Base-by-base conservation (phyloP, 2,329 filamentous ascomycete genomes). In the Nemania diffusa region DNA sequence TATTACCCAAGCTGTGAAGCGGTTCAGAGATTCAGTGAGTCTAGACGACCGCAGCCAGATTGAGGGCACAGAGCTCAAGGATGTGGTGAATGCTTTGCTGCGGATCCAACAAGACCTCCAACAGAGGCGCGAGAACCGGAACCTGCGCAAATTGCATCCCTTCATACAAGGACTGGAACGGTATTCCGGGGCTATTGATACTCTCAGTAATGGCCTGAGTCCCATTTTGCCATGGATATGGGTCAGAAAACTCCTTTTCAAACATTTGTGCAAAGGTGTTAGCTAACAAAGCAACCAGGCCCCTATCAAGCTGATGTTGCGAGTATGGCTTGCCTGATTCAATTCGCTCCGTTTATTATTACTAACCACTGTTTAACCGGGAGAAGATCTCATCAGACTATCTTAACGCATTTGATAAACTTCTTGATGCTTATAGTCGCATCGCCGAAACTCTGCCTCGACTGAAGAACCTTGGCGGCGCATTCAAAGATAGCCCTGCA, bases 241-340 rank as follows among this genome's bases (percentile, higher is more conserved):
- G 60, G 60, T 62, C 13, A 62, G 51, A 9, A 26, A 37, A 48
- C 29, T 2, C 24, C 11, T 24, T 3, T 46, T 22, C 29, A 56
- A 17, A 22, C 34, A 5, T 37, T 24, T 11, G 26, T 46, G 24
- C 11, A n/a, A 62, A 55, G 17, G 2, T 46, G 17, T 6, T 26
- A 17, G 22, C 57, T 60, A 52, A 52, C 48, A 40, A 7, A 26
- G 26, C 17, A 29, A 62, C 7, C 27, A 62, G 59, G 59, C 59
- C 24, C 59, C 59, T 32, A 55, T 62, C 6, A 62, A 56, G 40
- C n/a, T 62, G 51, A 62, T 62, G 59, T 56, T 62, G 40, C 50
- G 22, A 37, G 59, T 62, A 62, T 60, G 57, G 11, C 22, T 22
- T 29, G 22, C 11, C 46, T 27, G 20, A 40, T 17, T 32, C 2